Evolutionary conservation across 202 grass and related monocot genomes (phyloP), one percentile per base, ranked within the genome.

Genomic region (Brachypodium distachyon): DNA sequence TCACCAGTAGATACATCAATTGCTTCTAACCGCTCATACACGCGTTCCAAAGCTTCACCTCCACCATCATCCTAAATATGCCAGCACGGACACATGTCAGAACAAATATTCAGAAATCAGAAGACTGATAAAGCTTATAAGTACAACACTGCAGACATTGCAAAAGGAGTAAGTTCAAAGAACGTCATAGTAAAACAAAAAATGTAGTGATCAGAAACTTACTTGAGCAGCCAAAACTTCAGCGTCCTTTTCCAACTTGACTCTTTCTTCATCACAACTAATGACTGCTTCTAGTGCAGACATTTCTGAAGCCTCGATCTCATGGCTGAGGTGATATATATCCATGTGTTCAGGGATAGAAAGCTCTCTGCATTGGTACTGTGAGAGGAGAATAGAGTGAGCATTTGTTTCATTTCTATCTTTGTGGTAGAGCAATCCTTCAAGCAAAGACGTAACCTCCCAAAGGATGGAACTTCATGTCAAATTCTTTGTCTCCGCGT

Each of bases 241-340:
- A 76, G 67, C 94, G 70, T 97, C 94, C 69, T 91, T 94, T 47
- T 97, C 91, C 65, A 97, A 9, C 32, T 64, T 85, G 4, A 94
- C 27, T 31, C 91, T 87, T 79, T 97, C 91, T 84, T 97, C 94
- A 23, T 97, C 94, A 66, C 94, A 97, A 18, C 75, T 90, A 25
- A 94, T 93, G n/a, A 97, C 91, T 16, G 94, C 84, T 63, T 87
- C 48, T 3, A 97, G 79, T 3, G 94, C 74, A 31, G 94, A 88
- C 94, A 97, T 94, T 71, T 97, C 86, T 50, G 91, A 94, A 75
- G 91, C 94, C 77, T 97, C 94, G 21, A 97, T 97, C 74, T 97
- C 94, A 37, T 66, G 81, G 39, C 47, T 82, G 29, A 97, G 88
- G 59, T 97, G 94, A 81, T 91, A 93, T 29, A 97, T 97, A 73